A percentile compares a stretch with the other conserved stretches of the same genome.
phyloP scores from a whole-genome alignment of 805 yeast species.

The Sungouiozyma intestinalis region DNA sequence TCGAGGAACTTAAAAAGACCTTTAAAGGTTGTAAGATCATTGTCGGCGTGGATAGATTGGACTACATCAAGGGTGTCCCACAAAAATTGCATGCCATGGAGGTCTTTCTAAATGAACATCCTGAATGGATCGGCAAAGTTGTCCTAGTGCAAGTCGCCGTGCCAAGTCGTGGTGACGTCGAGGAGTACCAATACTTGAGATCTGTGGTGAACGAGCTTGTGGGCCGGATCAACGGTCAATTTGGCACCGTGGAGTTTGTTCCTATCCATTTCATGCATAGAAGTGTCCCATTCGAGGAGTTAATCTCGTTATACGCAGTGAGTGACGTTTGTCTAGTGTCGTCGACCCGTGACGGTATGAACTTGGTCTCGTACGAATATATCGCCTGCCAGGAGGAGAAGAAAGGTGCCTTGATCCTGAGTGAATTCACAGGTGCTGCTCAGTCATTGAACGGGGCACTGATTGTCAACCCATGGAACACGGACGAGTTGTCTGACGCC shows the following conservation, averaged over 20 bases:
- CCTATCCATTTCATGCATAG: conserved; percentile 96
- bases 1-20: conserved; percentile 51
- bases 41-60: conserved; percentile 94
- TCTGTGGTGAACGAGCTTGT: conserved; percentile 93
- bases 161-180: conserved; percentile 96
- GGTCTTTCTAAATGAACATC: conserved; percentile 81
- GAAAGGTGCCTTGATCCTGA: conserved; percentile 76
- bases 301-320: conserved; percentile 74
- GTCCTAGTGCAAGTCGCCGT: conserved; percentile 94
- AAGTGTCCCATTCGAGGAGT: conserved; percentile 81
- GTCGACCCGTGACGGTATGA: conserved; percentile 98
- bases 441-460: conserved; percentile 91
- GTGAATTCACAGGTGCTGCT: conserved; percentile 99
- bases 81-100: conserved; percentile 95
- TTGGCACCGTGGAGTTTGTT: conserved; percentile 94
- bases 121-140: conserved; percentile 97
- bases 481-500: conserved; percentile 82
- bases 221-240: conserved; percentile 91
- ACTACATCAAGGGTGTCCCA: conserved; percentile 96
- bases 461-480: conserved; percentile 96
- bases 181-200: conserved; percentile 88
- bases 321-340: conserved; percentile 89
- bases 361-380: conserved; percentile 89
- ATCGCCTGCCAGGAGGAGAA: conserved; percentile 87
- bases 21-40: conserved; percentile 72